phyloP scores from a whole-genome alignment of 2,329 filamentous ascomycete species.

The Fusarium guadeloupense region DNA sequence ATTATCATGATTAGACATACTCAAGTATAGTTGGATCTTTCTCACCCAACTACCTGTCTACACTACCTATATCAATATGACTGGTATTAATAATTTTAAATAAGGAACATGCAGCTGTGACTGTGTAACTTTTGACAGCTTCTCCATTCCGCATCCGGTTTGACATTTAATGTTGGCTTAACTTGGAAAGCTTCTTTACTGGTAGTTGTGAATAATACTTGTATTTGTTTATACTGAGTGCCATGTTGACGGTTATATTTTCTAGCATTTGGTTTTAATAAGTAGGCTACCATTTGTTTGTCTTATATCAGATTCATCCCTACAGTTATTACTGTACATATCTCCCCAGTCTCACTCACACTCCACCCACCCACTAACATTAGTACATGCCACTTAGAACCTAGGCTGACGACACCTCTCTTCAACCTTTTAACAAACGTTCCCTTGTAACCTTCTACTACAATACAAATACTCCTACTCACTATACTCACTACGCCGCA shows the following conservation, averaged over 20 bases:
- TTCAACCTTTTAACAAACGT: slow-evolving; percentile 20
- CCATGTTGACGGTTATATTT: too few species aligned
- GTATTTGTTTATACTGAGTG: too few species aligned
- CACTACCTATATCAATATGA: too few species aligned
- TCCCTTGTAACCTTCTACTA: slow-evolving; percentile 9
- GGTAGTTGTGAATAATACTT: too few species aligned
- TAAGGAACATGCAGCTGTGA: not conserved
- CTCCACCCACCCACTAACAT: slow-evolving; percentile 18
- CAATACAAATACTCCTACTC: not conserved
- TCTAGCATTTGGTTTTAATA: not conserved
- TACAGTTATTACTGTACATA: slow-evolving; percentile 2
- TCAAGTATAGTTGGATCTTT: too few species aligned
- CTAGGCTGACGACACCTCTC: slow-evolving; percentile 34
- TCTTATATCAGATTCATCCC: not conserved
- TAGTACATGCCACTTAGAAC: slow-evolving; percentile 25
- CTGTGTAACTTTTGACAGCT: not conserved
- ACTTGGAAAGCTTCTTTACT: not conserved
- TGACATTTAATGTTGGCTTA: not conserved
- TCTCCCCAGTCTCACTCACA: slow-evolving; percentile 6
- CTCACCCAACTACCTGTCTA: too few species aligned
- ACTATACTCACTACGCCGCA: not conserved
- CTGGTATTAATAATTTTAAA: too few species aligned
- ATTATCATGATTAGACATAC: too few species aligned
- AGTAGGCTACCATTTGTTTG: not conserved
- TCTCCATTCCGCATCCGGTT: not conserved